A percentile compares a stretch with the other conserved stretches of the same genome.
Evolutionary conservation across 2,329 filamentous ascomycete species (phyloP).

Genomic region (Ophiocordyceps camponoti-leonardi): DNA sequence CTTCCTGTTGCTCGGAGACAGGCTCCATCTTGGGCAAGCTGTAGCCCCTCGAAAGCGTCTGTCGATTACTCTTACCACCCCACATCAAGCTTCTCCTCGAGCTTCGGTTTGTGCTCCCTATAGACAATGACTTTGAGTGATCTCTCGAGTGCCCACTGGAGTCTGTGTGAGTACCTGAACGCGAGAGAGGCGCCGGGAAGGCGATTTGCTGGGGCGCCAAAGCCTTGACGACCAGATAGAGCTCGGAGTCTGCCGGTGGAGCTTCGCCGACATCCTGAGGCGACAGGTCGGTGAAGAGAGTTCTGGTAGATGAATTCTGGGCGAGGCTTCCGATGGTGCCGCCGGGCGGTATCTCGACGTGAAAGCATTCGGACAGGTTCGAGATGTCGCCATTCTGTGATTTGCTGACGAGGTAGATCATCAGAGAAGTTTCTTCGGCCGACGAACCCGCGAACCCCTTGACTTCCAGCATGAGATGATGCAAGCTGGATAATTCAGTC

Average conservation of each 20-base stretch:
- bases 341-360: slow-evolving; percentile 58
- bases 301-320: slow-evolving; percentile 55
- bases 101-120: slow-evolving; percentile 28
- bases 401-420: slow-evolving; percentile 63
- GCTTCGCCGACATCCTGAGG: slow-evolving; percentile 52
- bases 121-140: slow-evolving; percentile 27
- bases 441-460: slow-evolving; percentile 65
- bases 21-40: slow-evolving; percentile 33
- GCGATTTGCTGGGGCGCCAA: slow-evolving; percentile 39
- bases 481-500: slow-evolving; percentile 52
- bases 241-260: slow-evolving; percentile 46
- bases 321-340: slow-evolving; percentile 51
- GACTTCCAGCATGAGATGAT: slow-evolving; percentile 71
- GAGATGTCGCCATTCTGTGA: slow-evolving; percentile 42
- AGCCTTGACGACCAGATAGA: slow-evolving; percentile 75
- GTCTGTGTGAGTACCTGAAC: slow-evolving; percentile 26
- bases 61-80: slow-evolving; percentile 39
- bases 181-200: slow-evolving; percentile 28
- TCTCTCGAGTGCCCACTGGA: slow-evolving; percentile 22
- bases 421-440: slow-evolving; percentile 57
- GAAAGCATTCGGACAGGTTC: slow-evolving; percentile 68
- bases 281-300: slow-evolving; percentile 74
- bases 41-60: slow-evolving; percentile 34
- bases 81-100: slow-evolving; percentile 54
- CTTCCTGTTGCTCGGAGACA: slow-evolving; percentile 33